Percentiles rank a stretch among this genome's conserved stretches.
Conservation (phyloP, 225 moss, liverwort and hornwort genomes). For the Pseudoscleropodium purum region DNA sequence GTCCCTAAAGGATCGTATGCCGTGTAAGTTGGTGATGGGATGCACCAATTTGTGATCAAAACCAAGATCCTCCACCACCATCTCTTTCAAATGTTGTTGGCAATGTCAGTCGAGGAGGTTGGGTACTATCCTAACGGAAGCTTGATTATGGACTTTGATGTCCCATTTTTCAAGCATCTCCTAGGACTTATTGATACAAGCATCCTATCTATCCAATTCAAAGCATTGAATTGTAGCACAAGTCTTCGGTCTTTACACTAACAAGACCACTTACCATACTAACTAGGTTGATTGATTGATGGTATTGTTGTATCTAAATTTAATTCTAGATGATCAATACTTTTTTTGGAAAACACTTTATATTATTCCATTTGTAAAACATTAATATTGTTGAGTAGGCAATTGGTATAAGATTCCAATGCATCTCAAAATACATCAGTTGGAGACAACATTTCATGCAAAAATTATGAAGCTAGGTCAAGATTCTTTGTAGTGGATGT, state of each 20-base stretch:
- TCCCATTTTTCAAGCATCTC: not conserved
- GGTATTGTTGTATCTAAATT: not conserved
- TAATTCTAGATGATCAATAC: too few species aligned
- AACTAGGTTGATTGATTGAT: not conserved
- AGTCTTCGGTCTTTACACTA: not conserved
- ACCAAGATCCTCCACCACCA: not conserved
- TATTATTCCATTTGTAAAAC: too few species aligned
- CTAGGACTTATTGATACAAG: accelerated
- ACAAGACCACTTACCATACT: not conserved
- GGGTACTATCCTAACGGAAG: not conserved
- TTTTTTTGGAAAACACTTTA: too few species aligned
- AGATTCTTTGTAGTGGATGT: too few species aligned
- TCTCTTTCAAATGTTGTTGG: not conserved
- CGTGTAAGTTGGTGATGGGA: conserved; percentile 53
- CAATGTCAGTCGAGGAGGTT: accelerated
- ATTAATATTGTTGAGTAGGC: too few species aligned
- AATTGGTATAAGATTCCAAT: too few species aligned
- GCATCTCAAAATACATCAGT: too few species aligned
- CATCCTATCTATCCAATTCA: accelerated
- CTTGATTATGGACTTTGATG: not conserved
- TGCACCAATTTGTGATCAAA: not conserved
- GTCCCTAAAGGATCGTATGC: conserved; percentile 43
- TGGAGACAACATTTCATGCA: too few species aligned
- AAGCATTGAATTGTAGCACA: accelerated
- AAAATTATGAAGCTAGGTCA: too few species aligned